phyloP scores from a whole-genome alignment of 2,329 filamentous ascomycete species.

The Myriosclerotinia duriaeana region DNA sequence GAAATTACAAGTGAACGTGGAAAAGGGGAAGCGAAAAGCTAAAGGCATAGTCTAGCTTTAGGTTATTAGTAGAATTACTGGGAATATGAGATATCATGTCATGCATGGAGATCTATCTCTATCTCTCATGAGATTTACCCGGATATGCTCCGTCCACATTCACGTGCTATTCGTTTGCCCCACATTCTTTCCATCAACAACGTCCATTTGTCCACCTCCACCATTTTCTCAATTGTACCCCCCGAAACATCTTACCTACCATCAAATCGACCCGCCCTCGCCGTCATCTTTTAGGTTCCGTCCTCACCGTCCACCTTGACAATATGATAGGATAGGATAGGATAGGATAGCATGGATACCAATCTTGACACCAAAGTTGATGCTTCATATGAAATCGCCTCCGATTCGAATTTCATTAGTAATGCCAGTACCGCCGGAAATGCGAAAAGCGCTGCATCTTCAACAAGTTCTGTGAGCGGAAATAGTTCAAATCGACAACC shows the following conservation, averaged over 20 bases:
- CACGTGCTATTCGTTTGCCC: not conserved
- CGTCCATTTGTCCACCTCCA: not conserved
- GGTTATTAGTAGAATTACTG: not conserved
- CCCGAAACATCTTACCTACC: not conserved
- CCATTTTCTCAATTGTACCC: not conserved
- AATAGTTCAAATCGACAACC: not conserved
- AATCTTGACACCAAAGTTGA: not conserved
- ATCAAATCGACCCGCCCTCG: not conserved
- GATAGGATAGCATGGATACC: not conserved
- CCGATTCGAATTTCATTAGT: not conserved
- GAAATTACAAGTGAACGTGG: not conserved
- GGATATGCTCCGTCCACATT: no score
- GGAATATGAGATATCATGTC: not conserved
- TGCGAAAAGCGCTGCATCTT: constrained; percentile 1
- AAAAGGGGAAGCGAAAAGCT: not conserved
- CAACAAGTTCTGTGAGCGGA: not conserved
- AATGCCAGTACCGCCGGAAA: not conserved
- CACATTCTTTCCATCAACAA: not conserved
- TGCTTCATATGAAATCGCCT: not conserved
- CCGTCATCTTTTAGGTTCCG: not conserved
- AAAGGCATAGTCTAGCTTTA: not conserved
- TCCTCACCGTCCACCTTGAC: constrained; percentile 14
- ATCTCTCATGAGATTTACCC: no score
- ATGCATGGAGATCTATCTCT: not conserved
- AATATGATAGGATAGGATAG: not conserved